Percentiles rank a stretch among this genome's conserved stretches.
Conservation (phyloP, 495 filamentous ascomycete genomes). For the Cercophora samala region DNA sequence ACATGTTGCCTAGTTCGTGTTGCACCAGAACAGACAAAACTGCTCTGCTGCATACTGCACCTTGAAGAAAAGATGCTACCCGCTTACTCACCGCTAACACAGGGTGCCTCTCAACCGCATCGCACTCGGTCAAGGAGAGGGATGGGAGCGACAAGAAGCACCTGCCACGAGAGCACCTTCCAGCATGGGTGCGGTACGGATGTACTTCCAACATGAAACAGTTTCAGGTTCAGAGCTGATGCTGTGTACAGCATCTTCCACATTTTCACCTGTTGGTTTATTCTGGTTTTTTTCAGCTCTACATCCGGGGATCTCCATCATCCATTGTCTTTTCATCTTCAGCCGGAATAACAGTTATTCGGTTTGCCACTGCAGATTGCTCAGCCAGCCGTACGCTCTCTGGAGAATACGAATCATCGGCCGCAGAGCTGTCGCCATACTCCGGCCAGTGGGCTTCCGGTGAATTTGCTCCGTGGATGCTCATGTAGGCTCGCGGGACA, state of each 20-base stretch:
- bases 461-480: not conserved
- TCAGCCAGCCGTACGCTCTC: not conserved
- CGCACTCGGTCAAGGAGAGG: not conserved
- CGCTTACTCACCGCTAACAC: not conserved
- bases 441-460: not conserved
- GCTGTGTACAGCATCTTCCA: not conserved
- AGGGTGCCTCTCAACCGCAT: not conserved
- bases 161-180: not conserved
- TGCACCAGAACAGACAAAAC: not conserved
- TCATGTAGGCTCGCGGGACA: not conserved
- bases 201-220: constrained; percentile 7
- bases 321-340: not conserved
- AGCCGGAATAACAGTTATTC: not conserved
- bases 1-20: not conserved
- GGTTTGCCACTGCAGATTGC: not conserved
- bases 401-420: not conserved
- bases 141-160: not conserved
- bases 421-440: not conserved
- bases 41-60: constrained; percentile 2
- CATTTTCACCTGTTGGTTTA: not conserved
- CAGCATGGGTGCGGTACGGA: not conserved
- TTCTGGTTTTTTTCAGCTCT: not conserved
- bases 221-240: constrained; percentile 8
- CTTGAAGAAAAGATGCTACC: not conserved
- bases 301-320: not conserved